Base-by-base conservation (phyloP, 257 asterid genomes). In the Fraxinus cuspidata region DNA sequence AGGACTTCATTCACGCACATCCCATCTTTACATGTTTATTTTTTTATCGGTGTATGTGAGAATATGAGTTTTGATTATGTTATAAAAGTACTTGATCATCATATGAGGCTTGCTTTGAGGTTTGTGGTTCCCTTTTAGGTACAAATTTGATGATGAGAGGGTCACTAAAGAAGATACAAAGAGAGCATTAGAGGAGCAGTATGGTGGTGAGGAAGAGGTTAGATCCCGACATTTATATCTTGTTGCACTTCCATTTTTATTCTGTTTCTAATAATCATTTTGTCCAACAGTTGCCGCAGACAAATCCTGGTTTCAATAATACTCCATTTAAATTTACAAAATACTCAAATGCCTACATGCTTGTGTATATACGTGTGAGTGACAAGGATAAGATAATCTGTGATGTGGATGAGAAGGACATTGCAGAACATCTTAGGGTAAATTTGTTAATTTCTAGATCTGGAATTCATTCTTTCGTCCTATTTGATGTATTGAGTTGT, bases 121-220 rank as follows among this genome's bases (percentile, higher is more conserved):
- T 70, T 87, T 77, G 68, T 80, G 75, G 64, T 77, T 85, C 78
- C 65, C 68, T 79, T 78, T 65, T 77, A 96, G 98, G 99, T 93
- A 84, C 81, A 93, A 96, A 83, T 96, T 96, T 88, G 97, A 96
- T 78, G 99, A 96, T 82, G 99, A 96, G 85, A 90, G 97, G 82
- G 99, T 96, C 78, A 93, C 99, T 3, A 96, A 96, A 86, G 99
- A 96, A 87, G 99, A 93, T 74, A 81, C 89, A 73, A 93, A 92
- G 91, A 92, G 95, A 82, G 99, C 95, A 58, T 81, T 96, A 76
- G 99, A 93, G 88, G 99, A 93, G 88, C 98, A 96, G 82, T 93
- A 92, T 86, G 99, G 98, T 53, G 99, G 98, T 72, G 99, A 96
- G 84, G 99, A 96, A 87, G 99, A 96, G 97, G 99, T 92, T 76